phyloP scores from a whole-genome alignment of 75 land plant species.

The Gnetum montanum region DNA sequence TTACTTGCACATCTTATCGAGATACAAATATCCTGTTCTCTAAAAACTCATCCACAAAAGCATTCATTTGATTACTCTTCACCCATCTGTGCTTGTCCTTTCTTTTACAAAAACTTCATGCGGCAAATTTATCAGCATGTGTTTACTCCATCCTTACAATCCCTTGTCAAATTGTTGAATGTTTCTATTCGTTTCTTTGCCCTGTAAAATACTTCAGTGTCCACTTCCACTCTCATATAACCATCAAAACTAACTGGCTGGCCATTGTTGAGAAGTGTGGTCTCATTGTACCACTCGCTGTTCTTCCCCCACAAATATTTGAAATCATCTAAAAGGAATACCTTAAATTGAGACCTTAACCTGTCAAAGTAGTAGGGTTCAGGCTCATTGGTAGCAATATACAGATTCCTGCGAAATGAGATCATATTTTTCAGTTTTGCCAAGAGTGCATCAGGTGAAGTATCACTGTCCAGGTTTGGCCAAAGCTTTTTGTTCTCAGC shows the following conservation, averaged over 20 bases:
- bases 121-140: conserved; percentile 73
- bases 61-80: too few species aligned
- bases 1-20: too few species aligned
- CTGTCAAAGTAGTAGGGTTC: conserved; percentile 71
- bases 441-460: conserved; percentile 64
- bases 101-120: too few species aligned
- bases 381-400: conserved; percentile 87
- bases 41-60: too few species aligned
- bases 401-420: conserved; percentile 52
- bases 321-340: conserved; percentile 77
- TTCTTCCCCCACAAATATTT: conserved; percentile 71
- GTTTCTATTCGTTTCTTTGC: conserved; percentile 87
- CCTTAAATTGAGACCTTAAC: conserved; percentile 61
- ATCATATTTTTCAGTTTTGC: conserved; percentile 39
- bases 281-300: conserved; percentile 91
- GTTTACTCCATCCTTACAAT: conserved; percentile 94
- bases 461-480: conserved; percentile 84
- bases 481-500: conserved; percentile 68
- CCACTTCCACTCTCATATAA: conserved; percentile 92
- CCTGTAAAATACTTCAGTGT: conserved; percentile 78
- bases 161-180: conserved; percentile 73
- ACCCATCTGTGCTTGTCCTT: too few species aligned
- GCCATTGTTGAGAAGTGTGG: conserved; percentile 43
- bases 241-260: conserved; percentile 84
- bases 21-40: too few species aligned